Evolutionary conservation across 768 basidiomycete species (phyloP).

Genomic region (Russula ochroleuca): DNA sequence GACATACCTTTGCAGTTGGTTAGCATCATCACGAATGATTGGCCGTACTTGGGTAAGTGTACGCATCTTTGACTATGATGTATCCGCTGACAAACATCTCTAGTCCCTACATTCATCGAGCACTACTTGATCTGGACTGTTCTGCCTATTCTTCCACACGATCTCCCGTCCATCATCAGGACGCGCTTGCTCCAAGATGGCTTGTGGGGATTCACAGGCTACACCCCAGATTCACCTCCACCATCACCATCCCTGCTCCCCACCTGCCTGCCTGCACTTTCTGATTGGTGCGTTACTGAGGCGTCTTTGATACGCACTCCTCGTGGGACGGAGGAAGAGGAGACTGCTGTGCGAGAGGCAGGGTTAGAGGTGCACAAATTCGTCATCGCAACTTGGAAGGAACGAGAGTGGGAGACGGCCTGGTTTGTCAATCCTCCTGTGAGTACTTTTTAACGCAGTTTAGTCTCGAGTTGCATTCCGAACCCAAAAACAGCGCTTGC

Average conservation of each 20-base stretch:
- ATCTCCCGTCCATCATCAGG: slow-evolving; percentile 47
- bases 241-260: slow-evolving; percentile 58
- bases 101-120: slow-evolving; percentile 67
- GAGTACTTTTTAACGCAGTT: slow-evolving; percentile 31
- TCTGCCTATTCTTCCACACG: slow-evolving; percentile 62
- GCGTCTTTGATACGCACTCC: slow-evolving; percentile 54
- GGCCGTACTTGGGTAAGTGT: slow-evolving; percentile 76
- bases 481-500: slow-evolving; percentile 51
- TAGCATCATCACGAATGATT: slow-evolving; percentile 77
- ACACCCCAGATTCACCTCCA: slow-evolving; percentile 39
- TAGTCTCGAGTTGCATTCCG: not conserved
- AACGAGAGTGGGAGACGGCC: slow-evolving; percentile 79
- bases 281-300: slow-evolving; percentile 66
- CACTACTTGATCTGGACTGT: slow-evolving; percentile 77
- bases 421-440: slow-evolving; percentile 92
- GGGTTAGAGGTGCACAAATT: slow-evolving; percentile 59
- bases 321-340: slow-evolving; percentile 51
- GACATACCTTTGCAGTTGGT: slow-evolving; percentile 55
- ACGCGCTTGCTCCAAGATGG: slow-evolving; percentile 68
- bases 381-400: slow-evolving; percentile 62
- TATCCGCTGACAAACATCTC: not conserved
- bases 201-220: slow-evolving; percentile 78
- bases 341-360: slow-evolving; percentile 45
- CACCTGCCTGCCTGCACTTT: slow-evolving; percentile 54
- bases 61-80: too few relatives aligned